A percentile compares a stretch with the other conserved stretches of the same genome.
These are phyloP conservation scores for Sisymbrium altissimum DNA, from an alignment of 345 rosid species.

Conservation along the genomic window DNA sequence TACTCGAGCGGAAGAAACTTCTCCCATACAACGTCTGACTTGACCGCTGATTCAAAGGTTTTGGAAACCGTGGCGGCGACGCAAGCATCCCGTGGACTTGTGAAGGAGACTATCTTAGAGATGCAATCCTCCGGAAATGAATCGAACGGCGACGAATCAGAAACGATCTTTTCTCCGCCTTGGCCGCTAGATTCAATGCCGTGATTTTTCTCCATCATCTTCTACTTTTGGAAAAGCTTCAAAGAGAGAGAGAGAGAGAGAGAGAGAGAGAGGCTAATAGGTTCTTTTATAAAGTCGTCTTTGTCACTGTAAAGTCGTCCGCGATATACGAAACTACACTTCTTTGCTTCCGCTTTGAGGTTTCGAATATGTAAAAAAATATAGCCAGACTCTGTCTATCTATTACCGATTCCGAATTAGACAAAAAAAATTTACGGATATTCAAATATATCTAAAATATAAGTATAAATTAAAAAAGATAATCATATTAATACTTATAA, in stretches of 20 bases:
- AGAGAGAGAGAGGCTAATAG: background rate
- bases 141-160: background rate
- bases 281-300: background rate
- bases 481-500: no score
- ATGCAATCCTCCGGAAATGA: conserved; percentile 15
- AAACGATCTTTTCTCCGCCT: no score
- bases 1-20: conserved; percentile 46
- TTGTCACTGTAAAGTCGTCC: background rate
- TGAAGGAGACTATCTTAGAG: conserved; percentile 38
- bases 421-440: no score
- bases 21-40: conserved; percentile 48
- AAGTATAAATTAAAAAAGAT: no score
- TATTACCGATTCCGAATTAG: no score
- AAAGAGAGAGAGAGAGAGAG: background rate
- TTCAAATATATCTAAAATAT: no score
- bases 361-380: no score
- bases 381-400: no score
- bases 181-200: background rate
- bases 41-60: conserved; percentile 31
- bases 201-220: background rate
- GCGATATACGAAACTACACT: background rate
- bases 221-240: background rate
- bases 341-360: background rate
- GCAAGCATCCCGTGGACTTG: conserved; percentile 43
- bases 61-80: conserved; percentile 37